These are phyloP conservation scores for Adansonia digitata DNA, from an alignment of 345 rosid genomes.

Conservation along the genomic window DNA sequence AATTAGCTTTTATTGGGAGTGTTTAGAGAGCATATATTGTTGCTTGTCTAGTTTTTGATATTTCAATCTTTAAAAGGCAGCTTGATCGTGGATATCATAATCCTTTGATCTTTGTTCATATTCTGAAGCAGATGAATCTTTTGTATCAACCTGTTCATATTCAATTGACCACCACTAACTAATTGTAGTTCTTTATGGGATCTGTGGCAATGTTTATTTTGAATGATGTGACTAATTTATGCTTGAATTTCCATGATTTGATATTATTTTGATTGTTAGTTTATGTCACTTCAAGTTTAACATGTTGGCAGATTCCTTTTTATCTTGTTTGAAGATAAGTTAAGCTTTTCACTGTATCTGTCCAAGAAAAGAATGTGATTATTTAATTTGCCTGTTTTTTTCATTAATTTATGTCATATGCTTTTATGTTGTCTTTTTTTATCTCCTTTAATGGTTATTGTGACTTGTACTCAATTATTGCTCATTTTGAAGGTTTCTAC, in stretches of 20 bases:
- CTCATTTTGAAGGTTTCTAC: not conserved
- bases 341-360: not conserved
- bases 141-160: not conserved
- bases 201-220: not conserved
- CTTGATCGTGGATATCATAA: not conserved
- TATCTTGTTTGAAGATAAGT: slow-evolving; percentile 1
- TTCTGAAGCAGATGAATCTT: not conserved
- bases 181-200: not conserved
- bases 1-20: not conserved
- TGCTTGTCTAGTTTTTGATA: not conserved
- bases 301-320: not conserved
- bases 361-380: not conserved
- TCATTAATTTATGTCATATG: not conserved
- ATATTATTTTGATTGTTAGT: not conserved
- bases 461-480: not conserved
- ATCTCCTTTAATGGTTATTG: not conserved
- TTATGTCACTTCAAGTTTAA: not conserved
- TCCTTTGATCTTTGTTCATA: not conserved
- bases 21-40: not conserved
- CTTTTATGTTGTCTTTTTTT: not conserved
- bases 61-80: not conserved
- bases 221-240: not conserved
- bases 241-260: not conserved
- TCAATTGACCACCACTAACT: not conserved
- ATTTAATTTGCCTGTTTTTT: not conserved